Evolutionary conservation across 2,329 filamentous ascomycete species (phyloP), one percentile per base, ranked within the genome.

Genomic region (Beauveria caledonica): DNA sequence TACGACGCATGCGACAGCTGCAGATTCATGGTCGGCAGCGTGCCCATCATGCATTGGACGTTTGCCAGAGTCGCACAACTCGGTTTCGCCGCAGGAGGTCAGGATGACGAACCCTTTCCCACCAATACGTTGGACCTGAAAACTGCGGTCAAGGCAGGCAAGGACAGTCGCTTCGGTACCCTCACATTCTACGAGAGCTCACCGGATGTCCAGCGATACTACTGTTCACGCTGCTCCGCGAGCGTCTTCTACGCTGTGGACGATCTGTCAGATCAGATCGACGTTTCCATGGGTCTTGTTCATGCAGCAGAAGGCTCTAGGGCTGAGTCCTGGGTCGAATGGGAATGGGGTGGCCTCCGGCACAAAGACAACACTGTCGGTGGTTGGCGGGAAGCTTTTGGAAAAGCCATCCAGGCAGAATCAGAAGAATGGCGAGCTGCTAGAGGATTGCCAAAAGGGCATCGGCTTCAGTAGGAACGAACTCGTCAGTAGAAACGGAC

Each of bases 1-100:
- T 71, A 77, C 59, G 79, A 81, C 51, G 74, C 69, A 1, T 82
- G 80, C 67, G 70, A 78, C 61, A 80, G 78, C 1, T 82, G 80
- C 52, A 72, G 78, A 1, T 63, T 75, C 8, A 71, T 70, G 3
- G 69, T 71, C 2, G 79, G 78, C 2, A 79, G 78, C 0, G 64
- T 65, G 0, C 78, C 82, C 39, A 59, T 81, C 0, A 70, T 74
- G 57, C 68, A 74, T 64, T 82, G 79, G 79, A 76, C 78, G 0
- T 81, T 74, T 60, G 63, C 68, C 0, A 63, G 73, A 13, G 66
- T 80, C 21, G 63, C 66, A 8, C 70, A 80, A 59, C 65, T 82
- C 5, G 66, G 66, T 0, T 77, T 75, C 21, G 36, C 8, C 58
- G 58, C 13, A 10, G 8, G 49, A 45, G 15, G 13, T 19, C 11